Percentiles rank a stretch among this genome's conserved stretches.
These are phyloP conservation scores for Populus davidiana DNA, from an alignment of 345 rosid genomes.

Conservation along the genomic window DNA sequence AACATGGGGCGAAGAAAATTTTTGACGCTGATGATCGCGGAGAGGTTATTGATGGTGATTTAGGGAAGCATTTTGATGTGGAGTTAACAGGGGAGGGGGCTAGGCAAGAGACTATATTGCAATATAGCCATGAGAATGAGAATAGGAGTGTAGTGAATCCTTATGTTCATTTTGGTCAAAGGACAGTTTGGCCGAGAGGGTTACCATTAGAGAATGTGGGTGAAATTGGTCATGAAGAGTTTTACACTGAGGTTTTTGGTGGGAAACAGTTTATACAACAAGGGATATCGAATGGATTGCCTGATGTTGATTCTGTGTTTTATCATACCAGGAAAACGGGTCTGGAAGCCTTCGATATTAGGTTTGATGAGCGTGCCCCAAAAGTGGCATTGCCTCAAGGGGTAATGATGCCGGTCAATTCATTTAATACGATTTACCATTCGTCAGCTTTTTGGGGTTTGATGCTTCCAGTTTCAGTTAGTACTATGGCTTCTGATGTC, in stretches of 20 bases:
- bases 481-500: slow-evolving; percentile 97
- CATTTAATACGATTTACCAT: slow-evolving; percentile 86
- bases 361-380: slow-evolving; percentile 84
- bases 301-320: slow-evolving; percentile 98
- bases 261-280: slow-evolving; percentile 97
- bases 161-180: slow-evolving; percentile 89
- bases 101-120: slow-evolving; percentile 76
- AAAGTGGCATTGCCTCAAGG: slow-evolving; percentile 97
- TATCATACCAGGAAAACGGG: slow-evolving; percentile 81
- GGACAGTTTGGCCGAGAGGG: slow-evolving; percentile 99
- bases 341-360: slow-evolving; percentile 82
- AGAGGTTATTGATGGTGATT: slow-evolving; percentile 76
- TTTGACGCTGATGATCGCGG: slow-evolving; percentile 93
- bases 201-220: slow-evolving; percentile 94
- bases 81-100: slow-evolving; percentile 80
- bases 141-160: slow-evolving; percentile 86
- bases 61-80: slow-evolving; percentile 88
- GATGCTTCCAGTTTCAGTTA: slow-evolving; percentile 97
- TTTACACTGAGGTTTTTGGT: slow-evolving; percentile 85
- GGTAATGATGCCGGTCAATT: slow-evolving; percentile 86
- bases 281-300: slow-evolving; percentile 92
- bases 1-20: slow-evolving; percentile 93
- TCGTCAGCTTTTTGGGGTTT: slow-evolving; percentile 95
- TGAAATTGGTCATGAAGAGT: slow-evolving; percentile 84
- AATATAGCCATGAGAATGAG: slow-evolving; percentile 78